Evolutionary conservation across 2,329 filamentous ascomycete species (phyloP).

Genomic region (Pseudopithomyces chartarum): DNA sequence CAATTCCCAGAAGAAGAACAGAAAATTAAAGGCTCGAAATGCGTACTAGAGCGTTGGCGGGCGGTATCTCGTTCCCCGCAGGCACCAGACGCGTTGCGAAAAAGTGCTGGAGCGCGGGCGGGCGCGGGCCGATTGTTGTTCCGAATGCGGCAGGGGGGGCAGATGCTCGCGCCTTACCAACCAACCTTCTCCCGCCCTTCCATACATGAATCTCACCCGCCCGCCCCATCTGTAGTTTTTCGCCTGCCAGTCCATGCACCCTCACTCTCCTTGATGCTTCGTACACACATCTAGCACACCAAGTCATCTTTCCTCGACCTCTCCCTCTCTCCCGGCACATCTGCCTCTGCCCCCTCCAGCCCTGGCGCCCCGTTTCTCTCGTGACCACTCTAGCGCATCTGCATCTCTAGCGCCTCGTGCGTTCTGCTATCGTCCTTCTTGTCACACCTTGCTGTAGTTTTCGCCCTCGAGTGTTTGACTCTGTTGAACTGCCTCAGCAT

Average conservation of each 20-base stretch:
- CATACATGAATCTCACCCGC: conserved; percentile 1
- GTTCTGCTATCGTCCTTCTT: conserved; percentile 2
- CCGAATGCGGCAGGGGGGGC: conserved; percentile 13
- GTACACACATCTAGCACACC: conserved; percentile 10
- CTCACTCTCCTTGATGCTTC: conserved; percentile 22
- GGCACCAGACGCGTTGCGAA: conserved; percentile 30
- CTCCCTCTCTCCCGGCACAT: conserved; percentile 9
- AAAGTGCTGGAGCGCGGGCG: conserved; percentile 22
- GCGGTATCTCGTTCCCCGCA: conserved; percentile 17
- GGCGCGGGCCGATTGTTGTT: conserved; percentile 15
- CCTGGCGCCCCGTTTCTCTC: conserved; percentile 3
- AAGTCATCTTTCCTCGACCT: conserved; percentile 7
- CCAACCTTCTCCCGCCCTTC: conserved; percentile 26
- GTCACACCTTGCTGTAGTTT: conserved; percentile 5
- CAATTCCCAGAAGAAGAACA: not conserved
- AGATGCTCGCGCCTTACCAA: conserved; percentile 19
- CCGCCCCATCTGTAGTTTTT: conserved; percentile 3
- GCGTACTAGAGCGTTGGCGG: not conserved
- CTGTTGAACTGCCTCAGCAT: conserved; percentile 21
- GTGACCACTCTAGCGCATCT: conserved; percentile 9
- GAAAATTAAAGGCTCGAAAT: not conserved
- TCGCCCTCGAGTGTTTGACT: not conserved
- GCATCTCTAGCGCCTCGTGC: conserved; percentile 1
- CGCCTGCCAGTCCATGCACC: conserved; percentile 5
- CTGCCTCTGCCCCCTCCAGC: not conserved